Percentiles rank a stretch among this genome's conserved stretches.
Conservation (phyloP, 2,329 filamentous ascomycete species). For the Scleromitrula shiraiana region DNA sequence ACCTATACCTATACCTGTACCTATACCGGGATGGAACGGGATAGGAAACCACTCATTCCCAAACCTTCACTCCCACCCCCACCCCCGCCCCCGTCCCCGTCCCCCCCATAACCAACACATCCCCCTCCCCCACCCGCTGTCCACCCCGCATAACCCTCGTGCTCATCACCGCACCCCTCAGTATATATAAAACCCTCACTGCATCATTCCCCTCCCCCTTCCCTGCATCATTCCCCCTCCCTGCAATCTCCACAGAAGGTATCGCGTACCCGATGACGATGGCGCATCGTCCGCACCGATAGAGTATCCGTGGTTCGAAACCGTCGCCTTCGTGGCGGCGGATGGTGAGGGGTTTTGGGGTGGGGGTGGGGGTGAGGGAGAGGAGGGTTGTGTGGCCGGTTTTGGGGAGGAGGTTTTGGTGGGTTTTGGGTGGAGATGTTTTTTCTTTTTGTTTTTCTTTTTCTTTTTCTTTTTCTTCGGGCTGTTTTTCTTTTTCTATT, state of each 20-base stretch:
- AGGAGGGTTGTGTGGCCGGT: background rate
- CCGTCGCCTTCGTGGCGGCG: slow-evolving; percentile 41
- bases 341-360: background rate
- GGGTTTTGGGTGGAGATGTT: slow-evolving; percentile 13
- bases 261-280: slow-evolving; percentile 56
- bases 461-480: too few relatives aligned
- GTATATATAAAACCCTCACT: slow-evolving; percentile 48
- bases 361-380: background rate
- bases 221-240: slow-evolving; percentile 15
- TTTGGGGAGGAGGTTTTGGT: background rate
- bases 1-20: too few relatives aligned
- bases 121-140: slow-evolving; percentile 23
- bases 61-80: slow-evolving; percentile 31
- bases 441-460: slow-evolving; percentile 6
- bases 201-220: slow-evolving; percentile 27
- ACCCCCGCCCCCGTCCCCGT: slow-evolving; percentile 21
- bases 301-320: slow-evolving; percentile 56
- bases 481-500: too few relatives aligned
- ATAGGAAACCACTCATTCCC: too few relatives aligned
- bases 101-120: too few relatives aligned
- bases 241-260: slow-evolving; percentile 33
- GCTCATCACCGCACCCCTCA: slow-evolving; percentile 50
- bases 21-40: too few relatives aligned
- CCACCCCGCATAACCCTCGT: slow-evolving; percentile 43
- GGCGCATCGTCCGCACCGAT: slow-evolving; percentile 53